Evolutionary conservation across 306 rosid species (phyloP), one percentile per base, ranked within the genome.

Genomic region (Phaseolus lunatus): DNA sequence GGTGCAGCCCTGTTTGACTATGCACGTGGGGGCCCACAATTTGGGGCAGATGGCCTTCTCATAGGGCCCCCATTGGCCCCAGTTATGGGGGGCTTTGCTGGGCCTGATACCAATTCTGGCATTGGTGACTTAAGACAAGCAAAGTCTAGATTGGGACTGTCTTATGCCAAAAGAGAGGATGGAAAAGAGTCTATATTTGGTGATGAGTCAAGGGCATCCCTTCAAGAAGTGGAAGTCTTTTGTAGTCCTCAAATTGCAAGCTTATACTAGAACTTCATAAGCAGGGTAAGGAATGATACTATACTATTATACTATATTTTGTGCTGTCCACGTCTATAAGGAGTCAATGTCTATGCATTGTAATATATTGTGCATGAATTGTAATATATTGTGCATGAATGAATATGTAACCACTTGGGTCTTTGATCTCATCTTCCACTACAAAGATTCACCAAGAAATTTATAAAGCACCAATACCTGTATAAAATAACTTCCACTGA

Each of bases 221-320:
- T 95, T 79, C 85, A 80, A 82, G 96, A 95, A 86, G 94, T 92
- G 5, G 78, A 90, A 83, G 97, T 90, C 23, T 95, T 90, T 64
- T 95, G 97, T 59, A 88, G 92, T 71, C 97, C 97, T 73, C 66
- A 89, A 81, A 92, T 95, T 83, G 99, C 97, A 78, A 95, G 94
- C 86, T 84, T 95, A 80, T 90, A 95, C 81, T 90, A 87, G 43
- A 87, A 63, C 5, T 80, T 18, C 76, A 10, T 39, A 53, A 62
- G 8, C 22, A 70, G 83, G n/a, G 66, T 29, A 62, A 63, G 62
- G 5, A 62, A 53, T 62, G 54, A 44, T 53, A 39, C 58, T 81
- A 33, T 33, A 8, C 23, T 20, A 14, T n/a, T 35, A 10, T 43
- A 67, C 0, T 67, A 43, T 43, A 43, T 43, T 43, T 43, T 43